Evolutionary conservation across 208 protist genomes (phyloP).

Genomic region (Crithidia thermophila): DNA sequence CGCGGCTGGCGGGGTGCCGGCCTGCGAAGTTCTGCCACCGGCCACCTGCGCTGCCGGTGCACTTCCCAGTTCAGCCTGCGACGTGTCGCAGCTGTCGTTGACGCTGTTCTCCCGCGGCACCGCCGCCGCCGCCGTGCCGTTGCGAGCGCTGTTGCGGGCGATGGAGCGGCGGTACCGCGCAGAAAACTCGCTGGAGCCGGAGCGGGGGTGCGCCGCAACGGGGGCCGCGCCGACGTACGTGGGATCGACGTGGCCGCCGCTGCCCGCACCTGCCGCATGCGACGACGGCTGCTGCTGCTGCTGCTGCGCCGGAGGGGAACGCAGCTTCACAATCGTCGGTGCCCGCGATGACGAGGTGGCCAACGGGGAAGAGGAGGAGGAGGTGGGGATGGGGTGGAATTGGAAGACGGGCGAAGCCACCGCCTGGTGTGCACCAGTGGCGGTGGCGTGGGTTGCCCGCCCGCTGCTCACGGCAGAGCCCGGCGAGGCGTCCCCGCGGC

Average conservation of each 20-base stretch:
- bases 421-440: background rate
- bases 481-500: background rate
- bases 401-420: background rate
- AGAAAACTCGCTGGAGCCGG: constrained; percentile 10
- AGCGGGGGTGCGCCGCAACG: constrained; percentile 6
- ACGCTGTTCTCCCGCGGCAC: background rate
- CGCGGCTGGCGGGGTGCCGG: background rate
- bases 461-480: background rate
- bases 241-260: constrained; percentile 7
- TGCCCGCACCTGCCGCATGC: no score
- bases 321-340: background rate
- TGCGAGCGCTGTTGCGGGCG: background rate
- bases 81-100: background rate
- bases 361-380: background rate
- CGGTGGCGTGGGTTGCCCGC: background rate
- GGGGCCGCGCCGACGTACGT: background rate
- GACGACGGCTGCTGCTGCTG: background rate
- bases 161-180: constrained; percentile 7
- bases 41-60: background rate
- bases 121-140: no score
- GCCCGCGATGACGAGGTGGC: constrained; percentile 1
- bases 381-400: constrained; percentile 2
- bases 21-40: background rate
- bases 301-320: background rate
- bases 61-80: background rate